phyloP scores from a whole-genome alignment of 2,329 filamentous ascomycete genomes.

The Diaporthe amygdali region DNA sequence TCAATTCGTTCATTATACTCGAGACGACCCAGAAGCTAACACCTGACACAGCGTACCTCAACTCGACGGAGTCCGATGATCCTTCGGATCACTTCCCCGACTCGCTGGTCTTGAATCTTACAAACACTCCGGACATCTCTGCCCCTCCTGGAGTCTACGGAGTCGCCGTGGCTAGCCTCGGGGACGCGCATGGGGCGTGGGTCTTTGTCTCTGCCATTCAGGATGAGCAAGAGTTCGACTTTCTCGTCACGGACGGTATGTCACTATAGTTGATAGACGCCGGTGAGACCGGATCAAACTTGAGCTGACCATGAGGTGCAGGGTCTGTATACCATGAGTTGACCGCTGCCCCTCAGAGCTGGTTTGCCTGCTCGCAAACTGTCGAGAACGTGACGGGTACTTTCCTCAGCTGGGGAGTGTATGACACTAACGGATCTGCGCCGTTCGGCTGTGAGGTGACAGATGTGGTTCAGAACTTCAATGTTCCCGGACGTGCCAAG shows the following conservation, averaged over 20 bases:
- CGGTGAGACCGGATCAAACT: no score
- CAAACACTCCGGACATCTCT: background rate
- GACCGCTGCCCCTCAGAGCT: slow-evolving; percentile 12
- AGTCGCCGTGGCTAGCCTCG: background rate
- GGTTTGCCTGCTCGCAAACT: slow-evolving; percentile 18
- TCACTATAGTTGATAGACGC: background rate
- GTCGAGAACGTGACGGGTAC: background rate
- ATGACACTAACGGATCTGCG: background rate
- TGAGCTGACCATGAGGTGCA: background rate
- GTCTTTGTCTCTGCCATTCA: background rate
- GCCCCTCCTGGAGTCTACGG: slow-evolving; percentile 3
- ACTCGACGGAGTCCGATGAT: background rate
- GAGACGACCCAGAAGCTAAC: background rate
- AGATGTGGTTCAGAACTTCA: background rate
- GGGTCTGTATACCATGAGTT: background rate
- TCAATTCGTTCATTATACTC: no score
- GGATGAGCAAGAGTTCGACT: slow-evolving; percentile 16
- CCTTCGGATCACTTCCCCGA: background rate
- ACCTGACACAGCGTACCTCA: slow-evolving; percentile 9
- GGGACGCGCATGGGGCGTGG: background rate
- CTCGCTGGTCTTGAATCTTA: slow-evolving; percentile 17
- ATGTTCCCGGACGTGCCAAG: background rate
- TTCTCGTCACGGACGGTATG: background rate
- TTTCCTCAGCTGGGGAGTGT: slow-evolving; percentile 21
- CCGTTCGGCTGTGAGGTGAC: slow-evolving; percentile 4